Evolutionary conservation across 2,329 filamentous ascomycete species (phyloP).

Genomic region (Aspergillus oerlinghausenensis): DNA sequence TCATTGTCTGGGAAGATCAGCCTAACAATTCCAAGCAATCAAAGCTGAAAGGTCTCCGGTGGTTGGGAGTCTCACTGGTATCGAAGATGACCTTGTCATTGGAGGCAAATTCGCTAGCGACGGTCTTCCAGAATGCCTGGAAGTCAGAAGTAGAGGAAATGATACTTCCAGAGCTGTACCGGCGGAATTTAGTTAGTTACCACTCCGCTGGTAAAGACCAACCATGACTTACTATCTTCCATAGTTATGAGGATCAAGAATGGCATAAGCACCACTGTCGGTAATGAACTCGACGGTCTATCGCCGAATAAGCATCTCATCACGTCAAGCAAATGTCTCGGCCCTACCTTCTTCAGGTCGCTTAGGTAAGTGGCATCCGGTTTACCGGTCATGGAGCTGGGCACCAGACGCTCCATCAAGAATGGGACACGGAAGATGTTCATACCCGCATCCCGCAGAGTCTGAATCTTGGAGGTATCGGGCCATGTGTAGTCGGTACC

Average conservation of each 20-base stretch:
- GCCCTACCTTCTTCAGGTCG: slow-evolving; percentile 31
- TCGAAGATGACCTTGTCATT: slow-evolving; percentile 59
- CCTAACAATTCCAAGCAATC: neutral
- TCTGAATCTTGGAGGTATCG: slow-evolving; percentile 47
- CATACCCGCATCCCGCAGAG: slow-evolving; percentile 49
- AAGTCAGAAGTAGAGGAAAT: slow-evolving; percentile 48
- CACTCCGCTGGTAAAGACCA: neutral
- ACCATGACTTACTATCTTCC: slow-evolving; percentile 34
- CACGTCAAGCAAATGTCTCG: neutral
- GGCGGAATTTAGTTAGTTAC: neutral
- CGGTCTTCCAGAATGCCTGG: slow-evolving; percentile 52
- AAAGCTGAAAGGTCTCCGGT: neutral
- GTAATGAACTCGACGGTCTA: slow-evolving; percentile 37
- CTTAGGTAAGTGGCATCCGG: slow-evolving; percentile 42
- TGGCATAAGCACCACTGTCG: slow-evolving; percentile 47
- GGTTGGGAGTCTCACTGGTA: slow-evolving; percentile 40
- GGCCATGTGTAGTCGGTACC: slow-evolving; percentile 63
- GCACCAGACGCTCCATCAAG: slow-evolving; percentile 53
- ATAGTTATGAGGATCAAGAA: slow-evolving; percentile 61
- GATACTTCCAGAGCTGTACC: slow-evolving; percentile 16
- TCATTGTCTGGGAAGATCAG: slow-evolving; percentile 50
- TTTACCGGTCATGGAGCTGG: slow-evolving; percentile 40
- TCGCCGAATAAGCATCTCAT: neutral
- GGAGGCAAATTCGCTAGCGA: slow-evolving; percentile 51
- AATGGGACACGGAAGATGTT: slow-evolving; percentile 57